Conservation (phyloP, 345 rosid genomes). For the Camelina laxa region DNA sequence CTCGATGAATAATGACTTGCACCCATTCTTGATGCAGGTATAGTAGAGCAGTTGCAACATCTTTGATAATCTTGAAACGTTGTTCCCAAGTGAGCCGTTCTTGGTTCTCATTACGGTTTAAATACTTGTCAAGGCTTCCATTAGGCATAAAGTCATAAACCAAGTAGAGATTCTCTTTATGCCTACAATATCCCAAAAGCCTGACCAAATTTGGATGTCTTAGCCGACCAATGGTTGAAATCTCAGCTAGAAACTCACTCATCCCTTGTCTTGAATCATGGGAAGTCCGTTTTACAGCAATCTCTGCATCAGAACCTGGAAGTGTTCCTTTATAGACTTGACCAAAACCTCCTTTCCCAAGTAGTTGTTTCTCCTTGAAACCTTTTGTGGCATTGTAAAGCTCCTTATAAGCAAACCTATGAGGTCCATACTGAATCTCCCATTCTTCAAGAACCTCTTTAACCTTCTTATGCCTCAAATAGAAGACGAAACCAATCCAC, state of each 20-base stretch:
- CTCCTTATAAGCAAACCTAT: constrained; percentile 54
- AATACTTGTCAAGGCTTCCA: constrained; percentile 56
- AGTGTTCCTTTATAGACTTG: constrained; percentile 58
- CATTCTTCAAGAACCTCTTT: constrained; percentile 53
- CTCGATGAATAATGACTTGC: constrained; percentile 55
- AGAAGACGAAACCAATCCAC: constrained; percentile 24
- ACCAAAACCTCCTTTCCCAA: constrained; percentile 64
- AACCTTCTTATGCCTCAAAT: constrained; percentile 44
- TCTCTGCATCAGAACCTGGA: constrained; percentile 45
- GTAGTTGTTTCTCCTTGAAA: constrained; percentile 52
- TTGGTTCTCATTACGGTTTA: constrained; percentile 28
- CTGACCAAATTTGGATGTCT: constrained; percentile 50
- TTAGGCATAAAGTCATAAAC: constrained; percentile 61
- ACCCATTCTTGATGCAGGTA: constrained; percentile 59
- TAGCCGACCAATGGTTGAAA: constrained; percentile 50
- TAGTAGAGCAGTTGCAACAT: constrained; percentile 46
- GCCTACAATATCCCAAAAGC: constrained; percentile 53
- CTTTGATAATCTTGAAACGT: constrained; percentile 50
- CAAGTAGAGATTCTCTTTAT: constrained; percentile 48
- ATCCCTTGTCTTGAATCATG: constrained; percentile 63
- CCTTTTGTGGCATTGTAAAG: constrained; percentile 53
- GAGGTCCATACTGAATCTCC: constrained; percentile 61
- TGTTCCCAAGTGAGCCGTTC: constrained; percentile 49
- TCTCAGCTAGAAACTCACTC: constrained; percentile 59
- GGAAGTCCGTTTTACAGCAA: constrained; percentile 62